phyloP scores from a whole-genome alignment of 768 basidiomycete genomes.

The Gelatoporia subvermispora region DNA sequence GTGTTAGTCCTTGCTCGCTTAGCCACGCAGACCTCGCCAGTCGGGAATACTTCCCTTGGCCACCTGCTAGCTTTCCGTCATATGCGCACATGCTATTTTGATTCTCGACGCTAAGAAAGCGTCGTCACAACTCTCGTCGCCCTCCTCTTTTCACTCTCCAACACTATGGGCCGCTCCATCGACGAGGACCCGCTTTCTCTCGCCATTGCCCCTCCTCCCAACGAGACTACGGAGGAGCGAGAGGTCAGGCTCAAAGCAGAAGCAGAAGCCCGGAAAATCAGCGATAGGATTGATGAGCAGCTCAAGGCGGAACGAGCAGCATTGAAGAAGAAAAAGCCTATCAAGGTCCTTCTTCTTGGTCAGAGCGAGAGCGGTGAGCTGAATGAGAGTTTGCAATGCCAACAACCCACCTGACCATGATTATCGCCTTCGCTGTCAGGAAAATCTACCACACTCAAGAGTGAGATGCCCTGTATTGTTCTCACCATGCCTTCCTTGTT shows the following conservation, averaged over 20 bases:
- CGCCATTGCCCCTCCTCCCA: constrained; percentile 51
- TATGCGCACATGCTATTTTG: neutral
- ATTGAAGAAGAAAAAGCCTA: constrained; percentile 20
- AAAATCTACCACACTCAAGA: constrained; percentile 39
- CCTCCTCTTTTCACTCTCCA: neutral
- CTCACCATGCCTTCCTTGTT: neutral
- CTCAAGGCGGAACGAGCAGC: constrained; percentile 28
- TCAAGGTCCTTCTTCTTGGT: constrained; percentile 36
- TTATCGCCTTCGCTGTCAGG: constrained; percentile 16
- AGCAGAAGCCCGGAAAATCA: constrained; percentile 52
- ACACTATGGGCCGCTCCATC: constrained; percentile 23
- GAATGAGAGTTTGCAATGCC: neutral
- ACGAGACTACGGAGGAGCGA: constrained; percentile 50
- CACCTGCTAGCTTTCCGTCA: no score
- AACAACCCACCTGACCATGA: neutral
- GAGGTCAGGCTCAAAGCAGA: constrained; percentile 42
- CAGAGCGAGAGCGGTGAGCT: constrained; percentile 32
- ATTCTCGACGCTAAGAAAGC: neutral
- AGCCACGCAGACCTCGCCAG: no score
- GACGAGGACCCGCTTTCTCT: constrained; percentile 57
- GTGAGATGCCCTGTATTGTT: constrained; percentile 21
- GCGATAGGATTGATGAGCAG: constrained; percentile 44
- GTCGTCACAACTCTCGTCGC: neutral
- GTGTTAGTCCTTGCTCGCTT: no score
- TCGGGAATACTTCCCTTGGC: no score